Evolutionary conservation across 192 early-diverging fungal species (phyloP).

Genomic region (Entomortierella parvispora): DNA sequence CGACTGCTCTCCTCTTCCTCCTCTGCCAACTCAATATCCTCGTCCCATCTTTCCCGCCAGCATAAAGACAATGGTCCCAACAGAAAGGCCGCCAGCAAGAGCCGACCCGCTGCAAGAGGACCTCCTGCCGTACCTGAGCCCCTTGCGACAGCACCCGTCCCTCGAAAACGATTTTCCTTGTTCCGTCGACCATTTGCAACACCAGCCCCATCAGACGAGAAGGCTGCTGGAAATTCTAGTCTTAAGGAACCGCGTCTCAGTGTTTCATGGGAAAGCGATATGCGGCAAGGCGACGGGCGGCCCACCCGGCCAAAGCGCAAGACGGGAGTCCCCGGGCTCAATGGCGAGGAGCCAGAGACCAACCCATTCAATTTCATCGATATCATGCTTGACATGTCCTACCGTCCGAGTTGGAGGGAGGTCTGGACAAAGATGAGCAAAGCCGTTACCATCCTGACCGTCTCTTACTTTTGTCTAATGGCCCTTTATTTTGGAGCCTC

Average conservation of each 20-base stretch:
- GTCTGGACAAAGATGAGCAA: constrained; percentile 15
- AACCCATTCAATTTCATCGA: constrained; percentile 34
- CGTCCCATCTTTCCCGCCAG: too few species aligned
- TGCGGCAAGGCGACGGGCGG: neutral
- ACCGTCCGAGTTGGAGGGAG: constrained; percentile 4
- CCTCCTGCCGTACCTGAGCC: neutral
- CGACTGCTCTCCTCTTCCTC: neutral
- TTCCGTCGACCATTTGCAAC: constrained; percentile 5
- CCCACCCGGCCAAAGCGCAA: neutral
- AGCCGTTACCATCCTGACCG: constrained; percentile 18
- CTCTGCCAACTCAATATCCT: neutral
- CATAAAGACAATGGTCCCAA: neutral
- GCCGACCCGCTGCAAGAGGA: neutral
- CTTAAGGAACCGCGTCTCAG: neutral
- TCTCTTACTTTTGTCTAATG: constrained; percentile 38
- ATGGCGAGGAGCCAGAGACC: constrained; percentile 44
- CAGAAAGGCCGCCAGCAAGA: neutral
- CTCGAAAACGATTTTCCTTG: constrained; percentile 15
- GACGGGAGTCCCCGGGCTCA: constrained; percentile 27
- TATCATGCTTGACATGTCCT: constrained; percentile 28
- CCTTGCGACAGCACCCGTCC: neutral
- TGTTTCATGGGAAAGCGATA: neutral
- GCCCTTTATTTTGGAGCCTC: constrained; percentile 32
- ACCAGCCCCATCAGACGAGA: neutral
- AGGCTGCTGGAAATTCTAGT: neutral